A percentile compares a stretch with the other conserved stretches of the same genome.
phyloP scores from a whole-genome alignment of 768 basidiomycete species.

The Daedaleopsis nitida region DNA sequence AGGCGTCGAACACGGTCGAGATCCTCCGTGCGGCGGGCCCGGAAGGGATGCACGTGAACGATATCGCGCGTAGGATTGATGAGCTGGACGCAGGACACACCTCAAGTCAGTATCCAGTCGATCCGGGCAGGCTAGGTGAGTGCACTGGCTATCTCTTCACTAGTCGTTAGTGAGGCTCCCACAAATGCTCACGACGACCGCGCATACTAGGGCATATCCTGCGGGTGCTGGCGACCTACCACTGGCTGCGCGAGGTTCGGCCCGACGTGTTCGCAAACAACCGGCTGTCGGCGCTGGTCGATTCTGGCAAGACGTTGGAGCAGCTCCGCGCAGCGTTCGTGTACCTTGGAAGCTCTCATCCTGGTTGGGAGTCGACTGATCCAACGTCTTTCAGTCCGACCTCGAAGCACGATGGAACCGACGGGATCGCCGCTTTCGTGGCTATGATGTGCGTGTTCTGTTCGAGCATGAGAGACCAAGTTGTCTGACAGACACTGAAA shows the following conservation, averaged over 20 bases:
- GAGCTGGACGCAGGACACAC: background rate
- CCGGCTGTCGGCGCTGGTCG: slow-evolving; percentile 65
- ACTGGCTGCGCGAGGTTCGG: slow-evolving; percentile 64
- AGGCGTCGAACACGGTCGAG: slow-evolving; percentile 9
- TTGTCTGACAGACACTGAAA: background rate
- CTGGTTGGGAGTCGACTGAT: background rate
- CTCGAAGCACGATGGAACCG: slow-evolving; percentile 61
- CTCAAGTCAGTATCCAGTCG: slow-evolving; percentile 26
- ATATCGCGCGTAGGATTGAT: slow-evolving; percentile 1
- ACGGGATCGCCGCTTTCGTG: slow-evolving; percentile 68
- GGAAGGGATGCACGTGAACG: slow-evolving; percentile 4
- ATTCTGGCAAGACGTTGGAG: slow-evolving; percentile 62
- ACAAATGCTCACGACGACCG: background rate
- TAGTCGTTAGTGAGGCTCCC: too few species aligned
- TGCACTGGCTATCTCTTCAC: too few species aligned
- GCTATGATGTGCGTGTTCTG: slow-evolving; percentile 56
- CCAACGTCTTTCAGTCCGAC: too few species aligned
- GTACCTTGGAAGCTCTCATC: too few species aligned
- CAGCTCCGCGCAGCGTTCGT: slow-evolving; percentile 39
- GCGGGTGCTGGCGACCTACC: slow-evolving; percentile 75
- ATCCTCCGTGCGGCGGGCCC: slow-evolving; percentile 7
- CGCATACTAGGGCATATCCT: slow-evolving; percentile 66
- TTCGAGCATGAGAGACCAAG: too few species aligned
- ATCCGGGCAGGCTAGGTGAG: slow-evolving; percentile 50
- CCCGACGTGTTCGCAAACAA: slow-evolving; percentile 75